Evolutionary conservation across 805 yeast genomes (phyloP), one percentile per base, ranked within the genome.

Genomic region (Pichia cabralensis): DNA sequence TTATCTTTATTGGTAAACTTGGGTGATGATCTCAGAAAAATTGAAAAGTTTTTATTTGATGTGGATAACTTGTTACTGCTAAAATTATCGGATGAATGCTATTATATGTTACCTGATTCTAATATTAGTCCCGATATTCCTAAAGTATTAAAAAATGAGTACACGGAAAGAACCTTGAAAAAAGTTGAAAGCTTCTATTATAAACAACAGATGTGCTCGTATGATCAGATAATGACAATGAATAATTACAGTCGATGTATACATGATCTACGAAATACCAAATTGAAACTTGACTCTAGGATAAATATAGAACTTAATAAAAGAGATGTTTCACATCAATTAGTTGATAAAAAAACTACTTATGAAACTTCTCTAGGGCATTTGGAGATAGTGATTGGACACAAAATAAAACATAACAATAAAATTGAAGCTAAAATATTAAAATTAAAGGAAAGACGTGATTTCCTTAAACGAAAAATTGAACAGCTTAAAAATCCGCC

Each of bases 191-290:
- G 18, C 13, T 28, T 26, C 18, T 39, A 26, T 13, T 28, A 34
- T 24, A 40, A 45, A 9, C 50, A 49, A 31, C 30, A 8, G 3
- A 51, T 63, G 1, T 52, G 65, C 34, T 47, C 61, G 0, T 65
- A 56, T 41, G 69, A 64, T 36, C 61, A 58, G 19, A 52, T 62
- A 10, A 61, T 65, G 67, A 64, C 62, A 33, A 34, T 65, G 38
- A 61, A 61, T 32, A 62, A 62, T 21, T 42, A 60, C 11, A 58
- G 60, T 12, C 39, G 51, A 13, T 60, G 64, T 33, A 52, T 62
- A 9, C 49, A 52, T 21, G 70, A 65, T 33, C 34, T 61, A 8
- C 14, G 22, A 20, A 20, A 20, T 7, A 20, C 22, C 9, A 9
- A 20, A 20, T 7, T 20, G 8, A 20, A 20, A 20, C 22, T 9